Conservation (phyloP, 139 green algal species). For the Haematococcus lacustris region DNA sequence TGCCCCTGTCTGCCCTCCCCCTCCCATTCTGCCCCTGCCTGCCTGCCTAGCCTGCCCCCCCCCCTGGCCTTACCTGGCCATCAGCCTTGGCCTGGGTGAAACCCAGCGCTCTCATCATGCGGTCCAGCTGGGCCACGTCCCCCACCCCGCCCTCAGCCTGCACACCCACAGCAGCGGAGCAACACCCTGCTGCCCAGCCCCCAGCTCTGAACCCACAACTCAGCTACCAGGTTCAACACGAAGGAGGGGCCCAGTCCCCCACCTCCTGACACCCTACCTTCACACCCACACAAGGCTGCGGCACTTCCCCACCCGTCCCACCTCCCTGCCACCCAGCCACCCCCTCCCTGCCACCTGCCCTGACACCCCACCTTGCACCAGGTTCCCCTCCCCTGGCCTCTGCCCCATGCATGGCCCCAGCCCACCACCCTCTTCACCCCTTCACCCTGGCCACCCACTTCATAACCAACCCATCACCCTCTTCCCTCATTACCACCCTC, state of each 20-base stretch:
- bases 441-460: too few species aligned
- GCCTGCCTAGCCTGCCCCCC: background rate
- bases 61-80: slow-evolving; percentile 25
- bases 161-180: background rate
- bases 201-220: background rate
- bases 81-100: slow-evolving; percentile 89
- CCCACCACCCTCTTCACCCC: too few species aligned
- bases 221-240: background rate
- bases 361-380: too few species aligned
- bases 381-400: too few species aligned
- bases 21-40: background rate
- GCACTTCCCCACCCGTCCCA: background rate
- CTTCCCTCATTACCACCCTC: too few species aligned
- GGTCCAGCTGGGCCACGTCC: slow-evolving; percentile 89
- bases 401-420: too few species aligned
- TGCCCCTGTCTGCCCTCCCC: background rate
- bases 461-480: too few species aligned
- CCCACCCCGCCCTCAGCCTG: slow-evolving; percentile 82
- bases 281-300: background rate
- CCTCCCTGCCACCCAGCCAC: background rate
- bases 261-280: background rate
- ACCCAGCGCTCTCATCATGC: slow-evolving; percentile 27
- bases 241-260: background rate
- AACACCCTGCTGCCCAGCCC: background rate
- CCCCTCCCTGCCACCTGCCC: background rate